Evolutionary conservation across 2,329 filamentous ascomycete species (phyloP).

Genomic region (Aspergillus texensis): DNA sequence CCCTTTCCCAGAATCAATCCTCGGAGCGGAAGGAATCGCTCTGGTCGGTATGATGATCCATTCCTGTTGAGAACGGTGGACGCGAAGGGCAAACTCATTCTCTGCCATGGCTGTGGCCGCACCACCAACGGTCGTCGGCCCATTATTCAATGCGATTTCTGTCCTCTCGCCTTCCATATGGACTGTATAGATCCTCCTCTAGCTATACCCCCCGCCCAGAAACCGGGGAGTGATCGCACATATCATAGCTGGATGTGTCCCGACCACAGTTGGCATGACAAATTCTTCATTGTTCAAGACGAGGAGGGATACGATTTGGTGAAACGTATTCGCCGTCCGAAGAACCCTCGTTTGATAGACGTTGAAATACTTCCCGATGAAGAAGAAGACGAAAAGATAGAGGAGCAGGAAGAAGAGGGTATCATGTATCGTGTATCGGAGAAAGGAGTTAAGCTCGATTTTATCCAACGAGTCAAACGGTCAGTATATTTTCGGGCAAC

Average conservation of each 20-base stretch:
- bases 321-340: constrained; percentile 38
- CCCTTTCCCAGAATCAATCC: constrained; percentile 31
- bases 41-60: constrained; percentile 32
- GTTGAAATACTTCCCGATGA: constrained; percentile 63
- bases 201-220: constrained; percentile 70
- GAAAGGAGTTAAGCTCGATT: constrained; percentile 69
- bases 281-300: constrained; percentile 53
- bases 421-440: constrained; percentile 66
- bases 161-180: constrained; percentile 82
- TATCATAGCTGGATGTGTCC: constrained; percentile 84
- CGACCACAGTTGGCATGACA: constrained; percentile 77
- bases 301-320: constrained; percentile 53
- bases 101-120: constrained; percentile 76
- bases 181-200: constrained; percentile 88
- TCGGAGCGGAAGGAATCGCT: constrained; percentile 22
- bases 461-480: constrained; percentile 66
- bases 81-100: constrained; percentile 70
- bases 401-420: constrained; percentile 64
- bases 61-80: constrained; percentile 62
- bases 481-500: constrained; percentile 13
- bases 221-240: constrained; percentile 52
- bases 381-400: constrained; percentile 58
- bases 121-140: constrained; percentile 65
- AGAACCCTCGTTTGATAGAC: constrained; percentile 64
- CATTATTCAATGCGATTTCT: constrained; percentile 86